Evolutionary conservation across 208 protist species (phyloP).

Genomic region (Leishmania gerbilli): DNA sequence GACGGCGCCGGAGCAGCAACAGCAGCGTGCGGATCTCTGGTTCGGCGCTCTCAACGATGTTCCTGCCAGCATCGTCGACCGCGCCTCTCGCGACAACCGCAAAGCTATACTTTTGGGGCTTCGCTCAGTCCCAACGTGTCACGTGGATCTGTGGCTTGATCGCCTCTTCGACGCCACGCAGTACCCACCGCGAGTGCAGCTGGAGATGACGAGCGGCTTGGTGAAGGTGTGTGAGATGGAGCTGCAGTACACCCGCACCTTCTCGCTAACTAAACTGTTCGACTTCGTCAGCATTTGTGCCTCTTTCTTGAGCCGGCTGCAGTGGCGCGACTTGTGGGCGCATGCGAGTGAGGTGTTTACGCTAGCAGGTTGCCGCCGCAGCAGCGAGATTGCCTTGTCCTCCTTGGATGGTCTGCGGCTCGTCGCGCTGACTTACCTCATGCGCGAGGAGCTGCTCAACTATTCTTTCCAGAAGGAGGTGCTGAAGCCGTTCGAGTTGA

Average conservation of each 20-base stretch:
- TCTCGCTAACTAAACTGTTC: conserved; percentile 82
- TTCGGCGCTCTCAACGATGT: conserved; percentile 69
- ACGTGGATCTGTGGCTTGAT: conserved; percentile 82
- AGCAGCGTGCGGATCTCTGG: conserved; percentile 57
- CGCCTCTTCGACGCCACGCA: conserved; percentile 79
- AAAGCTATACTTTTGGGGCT: conserved; percentile 48
- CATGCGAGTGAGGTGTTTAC: conserved; percentile 76
- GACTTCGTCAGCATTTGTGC: conserved; percentile 86
- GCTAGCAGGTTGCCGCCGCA: conserved; percentile 50
- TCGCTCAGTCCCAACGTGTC: conserved; percentile 37
- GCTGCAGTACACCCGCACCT: conserved; percentile 68
- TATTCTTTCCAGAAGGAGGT: conserved; percentile 90
- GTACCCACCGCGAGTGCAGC: conserved; percentile 62
- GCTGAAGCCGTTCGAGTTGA: conserved; percentile 72
- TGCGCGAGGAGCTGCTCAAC: conserved; percentile 78
- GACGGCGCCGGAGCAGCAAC: neutral
- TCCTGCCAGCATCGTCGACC: conserved; percentile 46
- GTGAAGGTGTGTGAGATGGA: conserved; percentile 73
- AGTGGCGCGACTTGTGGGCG: conserved; percentile 84
- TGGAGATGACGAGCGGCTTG: conserved; percentile 79
- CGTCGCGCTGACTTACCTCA: conserved; percentile 75
- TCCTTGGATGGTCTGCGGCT: conserved; percentile 70
- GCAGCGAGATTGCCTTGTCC: conserved; percentile 55
- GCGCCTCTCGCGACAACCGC: conserved; percentile 39
- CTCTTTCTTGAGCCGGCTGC: conserved; percentile 67